Conservation (phyloP, 2,329 filamentous ascomycete genomes). For the Epichloe gansuensis region DNA sequence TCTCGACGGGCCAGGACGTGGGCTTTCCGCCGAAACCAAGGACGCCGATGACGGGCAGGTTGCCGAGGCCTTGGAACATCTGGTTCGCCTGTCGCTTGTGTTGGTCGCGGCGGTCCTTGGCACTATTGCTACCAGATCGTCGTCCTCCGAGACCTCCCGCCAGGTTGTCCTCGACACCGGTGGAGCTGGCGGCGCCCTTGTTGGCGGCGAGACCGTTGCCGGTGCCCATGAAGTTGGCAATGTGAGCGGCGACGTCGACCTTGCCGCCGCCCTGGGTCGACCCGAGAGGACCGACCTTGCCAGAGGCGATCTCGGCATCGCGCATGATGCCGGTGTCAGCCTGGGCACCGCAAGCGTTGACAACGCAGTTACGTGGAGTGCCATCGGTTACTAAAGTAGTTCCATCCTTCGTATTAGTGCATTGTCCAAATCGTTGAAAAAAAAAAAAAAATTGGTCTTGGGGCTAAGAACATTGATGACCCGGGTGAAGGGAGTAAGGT, state of each 20-base stretch:
- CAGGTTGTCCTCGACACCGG: conserved; percentile 31
- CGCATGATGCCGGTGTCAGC: conserved; percentile 7
- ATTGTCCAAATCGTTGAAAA: no score
- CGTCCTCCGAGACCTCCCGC: conserved; percentile 11
- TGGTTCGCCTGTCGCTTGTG: conserved; percentile 19
- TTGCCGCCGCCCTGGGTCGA: conserved; percentile 4
- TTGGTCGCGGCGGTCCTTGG: conserved; percentile 10
- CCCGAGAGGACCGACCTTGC: conserved; percentile 4
- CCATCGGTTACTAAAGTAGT: conserved; percentile 1
- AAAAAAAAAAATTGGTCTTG: background rate
- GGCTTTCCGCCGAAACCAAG: background rate
- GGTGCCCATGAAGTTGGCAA: conserved; percentile 5
- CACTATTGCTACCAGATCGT: background rate
- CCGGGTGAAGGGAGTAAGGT: conserved; percentile 17
- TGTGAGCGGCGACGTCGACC: conserved; percentile 2
- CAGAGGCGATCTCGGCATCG: conserved; percentile 2
- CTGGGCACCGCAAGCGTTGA: conserved; percentile 5
- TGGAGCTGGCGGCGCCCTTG: conserved; percentile 11
- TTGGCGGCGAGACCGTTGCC: background rate
- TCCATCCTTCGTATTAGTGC: background rate
- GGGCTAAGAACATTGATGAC: no score
- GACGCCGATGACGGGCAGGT: background rate
- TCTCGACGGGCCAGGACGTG: background rate
- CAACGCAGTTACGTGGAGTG: conserved; percentile 6
- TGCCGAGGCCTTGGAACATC: conserved; percentile 12